Conservation (phyloP, 1,284 basidiomycete species). For the Apiotrichum sp. region DNA sequence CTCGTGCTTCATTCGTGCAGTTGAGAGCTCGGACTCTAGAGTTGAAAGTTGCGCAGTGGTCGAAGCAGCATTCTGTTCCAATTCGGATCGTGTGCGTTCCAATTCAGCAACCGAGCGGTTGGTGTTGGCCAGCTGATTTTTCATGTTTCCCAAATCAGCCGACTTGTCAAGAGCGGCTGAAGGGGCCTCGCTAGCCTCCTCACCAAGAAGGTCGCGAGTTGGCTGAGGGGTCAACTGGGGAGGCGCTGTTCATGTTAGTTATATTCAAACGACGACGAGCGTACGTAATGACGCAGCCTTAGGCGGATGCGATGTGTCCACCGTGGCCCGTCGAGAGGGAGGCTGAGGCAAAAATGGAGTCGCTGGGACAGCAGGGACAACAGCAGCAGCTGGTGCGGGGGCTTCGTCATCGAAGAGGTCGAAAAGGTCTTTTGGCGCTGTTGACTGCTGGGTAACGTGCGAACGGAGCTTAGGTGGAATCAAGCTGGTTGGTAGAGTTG, state of each 20-base stretch:
- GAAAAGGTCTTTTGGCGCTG: slow-evolving; percentile 42
- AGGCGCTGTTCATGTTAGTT: background rate
- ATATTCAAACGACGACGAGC: background rate
- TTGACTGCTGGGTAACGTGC: background rate
- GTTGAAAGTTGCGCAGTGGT: slow-evolving; percentile 56
- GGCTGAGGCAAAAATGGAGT: slow-evolving; percentile 26
- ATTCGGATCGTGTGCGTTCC: slow-evolving; percentile 35
- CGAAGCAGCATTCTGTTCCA: slow-evolving; percentile 50
- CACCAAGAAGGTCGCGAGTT: slow-evolving; percentile 38
- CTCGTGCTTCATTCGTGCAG: slow-evolving; percentile 64
- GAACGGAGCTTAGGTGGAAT: slow-evolving; percentile 60
- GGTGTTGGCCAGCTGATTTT: slow-evolving; percentile 78
- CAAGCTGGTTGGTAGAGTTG: slow-evolving; percentile 63
- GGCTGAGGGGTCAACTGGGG: slow-evolving; percentile 1
- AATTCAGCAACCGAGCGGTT: slow-evolving; percentile 48
- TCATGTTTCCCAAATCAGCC: slow-evolving; percentile 73
- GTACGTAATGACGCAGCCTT: background rate
- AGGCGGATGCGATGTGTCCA: background rate
- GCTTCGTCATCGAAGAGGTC: slow-evolving; percentile 41
- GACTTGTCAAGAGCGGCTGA: slow-evolving; percentile 44
- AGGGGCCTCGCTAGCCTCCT: slow-evolving; percentile 26
- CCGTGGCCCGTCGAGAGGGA: slow-evolving; percentile 10
- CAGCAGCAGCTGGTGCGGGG: slow-evolving; percentile 5
- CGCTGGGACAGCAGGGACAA: slow-evolving; percentile 3
- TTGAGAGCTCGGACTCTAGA: slow-evolving; percentile 45